Evolutionary conservation across 2,329 filamentous ascomycete genomes (phyloP).

Genomic region (Monosporascus sp.): DNA sequence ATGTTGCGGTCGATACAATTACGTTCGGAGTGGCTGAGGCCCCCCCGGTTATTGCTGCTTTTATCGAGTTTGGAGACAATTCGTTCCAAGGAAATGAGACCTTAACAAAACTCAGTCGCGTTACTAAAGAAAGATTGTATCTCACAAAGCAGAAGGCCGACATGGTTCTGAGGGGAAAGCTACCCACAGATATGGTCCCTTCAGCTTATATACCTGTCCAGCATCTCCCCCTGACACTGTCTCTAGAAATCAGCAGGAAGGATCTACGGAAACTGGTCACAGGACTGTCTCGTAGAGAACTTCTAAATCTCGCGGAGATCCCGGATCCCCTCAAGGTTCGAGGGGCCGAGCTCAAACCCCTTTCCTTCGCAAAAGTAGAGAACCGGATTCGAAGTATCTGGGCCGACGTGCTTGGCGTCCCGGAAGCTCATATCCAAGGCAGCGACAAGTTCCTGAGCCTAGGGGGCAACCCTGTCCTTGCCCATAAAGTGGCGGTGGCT

Average conservation of each 20-base stretch:
- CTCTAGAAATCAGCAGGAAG: constrained; percentile 45
- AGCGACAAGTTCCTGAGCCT: constrained; percentile 40
- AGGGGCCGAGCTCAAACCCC: constrained; percentile 35
- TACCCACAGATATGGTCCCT: constrained; percentile 40
- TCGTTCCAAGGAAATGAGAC: constrained; percentile 33
- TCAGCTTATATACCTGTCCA: constrained; percentile 44
- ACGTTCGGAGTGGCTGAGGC: constrained; percentile 37
- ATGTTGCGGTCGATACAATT: constrained; percentile 45
- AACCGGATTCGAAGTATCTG: constrained; percentile 44
- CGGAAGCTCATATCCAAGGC: constrained; percentile 35
- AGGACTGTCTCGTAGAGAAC: constrained; percentile 36
- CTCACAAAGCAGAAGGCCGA: constrained; percentile 40
- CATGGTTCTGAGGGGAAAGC: constrained; percentile 31
- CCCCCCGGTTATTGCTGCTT: constrained; percentile 39
- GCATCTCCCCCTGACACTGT: constrained; percentile 42
- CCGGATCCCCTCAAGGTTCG: constrained; percentile 32
- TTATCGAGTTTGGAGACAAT: constrained; percentile 42
- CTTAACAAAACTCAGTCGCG: constrained; percentile 31
- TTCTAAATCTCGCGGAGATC: constrained; percentile 35
- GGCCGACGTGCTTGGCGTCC: constrained; percentile 37
- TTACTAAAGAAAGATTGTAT: constrained; percentile 39
- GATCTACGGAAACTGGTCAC: constrained; percentile 41
- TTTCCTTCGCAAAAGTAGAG: constrained; percentile 43
- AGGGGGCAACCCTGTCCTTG: constrained; percentile 42
- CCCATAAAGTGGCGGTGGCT: constrained; percentile 37